Evolutionary conservation across 345 rosid genomes (phyloP).

Genomic region (Xanthoceras sorbifolium): DNA sequence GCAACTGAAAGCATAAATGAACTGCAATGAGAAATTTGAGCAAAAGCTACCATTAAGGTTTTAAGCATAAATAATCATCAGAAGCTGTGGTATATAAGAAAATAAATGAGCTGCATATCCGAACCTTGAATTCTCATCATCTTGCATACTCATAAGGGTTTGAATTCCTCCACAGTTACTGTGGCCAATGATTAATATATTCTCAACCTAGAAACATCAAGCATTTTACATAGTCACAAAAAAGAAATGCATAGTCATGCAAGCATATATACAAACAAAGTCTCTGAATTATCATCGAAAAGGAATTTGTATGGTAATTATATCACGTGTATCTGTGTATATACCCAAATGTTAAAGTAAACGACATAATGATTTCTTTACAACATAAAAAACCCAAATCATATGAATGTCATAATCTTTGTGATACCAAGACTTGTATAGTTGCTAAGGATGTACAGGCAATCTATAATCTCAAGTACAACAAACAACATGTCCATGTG

Average conservation of each 20-base stretch:
- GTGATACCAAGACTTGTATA: background rate
- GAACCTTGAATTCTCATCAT: slow-evolving; percentile 70
- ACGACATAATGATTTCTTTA: background rate
- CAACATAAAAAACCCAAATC: background rate
- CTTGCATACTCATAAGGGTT: slow-evolving; percentile 80
- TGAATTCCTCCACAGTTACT: slow-evolving; percentile 90
- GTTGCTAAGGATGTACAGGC: too few relatives aligned
- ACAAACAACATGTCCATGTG: background rate
- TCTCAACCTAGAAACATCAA: slow-evolving; percentile 62
- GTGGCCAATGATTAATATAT: slow-evolving; percentile 82
- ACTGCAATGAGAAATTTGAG: slow-evolving; percentile 13
- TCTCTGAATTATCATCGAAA: too few relatives aligned
- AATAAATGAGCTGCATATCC: background rate
- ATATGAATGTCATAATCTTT: too few relatives aligned
- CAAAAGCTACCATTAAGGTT: background rate
- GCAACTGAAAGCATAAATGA: slow-evolving; percentile 42
- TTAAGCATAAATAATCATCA: background rate
- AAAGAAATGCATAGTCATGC: background rate
- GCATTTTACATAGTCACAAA: background rate
- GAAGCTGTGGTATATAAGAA: background rate
- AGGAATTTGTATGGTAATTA: background rate
- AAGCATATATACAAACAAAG: background rate
- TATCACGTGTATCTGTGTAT: background rate
- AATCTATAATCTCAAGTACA: background rate
- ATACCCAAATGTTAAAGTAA: background rate